Base-by-base conservation (phyloP, 1,139 yeast genomes). In the Candida sojae region DNA sequence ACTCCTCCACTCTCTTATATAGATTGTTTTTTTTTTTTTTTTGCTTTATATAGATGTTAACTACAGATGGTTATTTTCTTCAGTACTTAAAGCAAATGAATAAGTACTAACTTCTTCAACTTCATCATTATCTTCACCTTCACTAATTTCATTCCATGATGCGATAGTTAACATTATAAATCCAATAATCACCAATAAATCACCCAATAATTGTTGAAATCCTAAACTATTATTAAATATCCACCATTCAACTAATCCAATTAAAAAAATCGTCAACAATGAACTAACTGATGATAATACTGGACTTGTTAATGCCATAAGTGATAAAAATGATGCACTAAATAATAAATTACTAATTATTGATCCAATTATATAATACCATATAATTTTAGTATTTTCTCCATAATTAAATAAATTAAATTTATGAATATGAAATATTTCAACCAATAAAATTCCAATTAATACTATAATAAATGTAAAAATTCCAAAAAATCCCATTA, bases 291-390 rank as follows among this genome's bases (percentile, higher is more conserved):
- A 83, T 1, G 96, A 86, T 45, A 90, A 73, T 2, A 90, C 96
- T 0, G 97, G 96, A 12, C 88, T 84, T 0, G 96, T 90, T 50
- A 90, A 75, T 0, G 96, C 86, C 87, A 89, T 88, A 54, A 90
- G 71, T 2, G 91, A 79, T 53, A 90, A 74, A 58, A 90, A 88
- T 39, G 87, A 75, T 3, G 88, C 87, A 42, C 90, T 84, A 62
- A 88, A 90, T 1, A 80, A 57, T 55, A 88, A 71, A 62, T 90
- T 90, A 17, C 87, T 77, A 1, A 81, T 53, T 0, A 87, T 73
- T 3, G 86, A 82, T 6, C 83, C 70, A 1, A 68, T 40, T 31
- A 82, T 73, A 45, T 75, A 75, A 1, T 66, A 51, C 81, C 84
- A 77, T 9, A 76, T 72, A 5, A 23, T 60, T 1, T 56, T 58